phyloP scores from a whole-genome alignment of 352 stramenopile genomes.

The Globisporangium rhizosaccharum region DNA sequence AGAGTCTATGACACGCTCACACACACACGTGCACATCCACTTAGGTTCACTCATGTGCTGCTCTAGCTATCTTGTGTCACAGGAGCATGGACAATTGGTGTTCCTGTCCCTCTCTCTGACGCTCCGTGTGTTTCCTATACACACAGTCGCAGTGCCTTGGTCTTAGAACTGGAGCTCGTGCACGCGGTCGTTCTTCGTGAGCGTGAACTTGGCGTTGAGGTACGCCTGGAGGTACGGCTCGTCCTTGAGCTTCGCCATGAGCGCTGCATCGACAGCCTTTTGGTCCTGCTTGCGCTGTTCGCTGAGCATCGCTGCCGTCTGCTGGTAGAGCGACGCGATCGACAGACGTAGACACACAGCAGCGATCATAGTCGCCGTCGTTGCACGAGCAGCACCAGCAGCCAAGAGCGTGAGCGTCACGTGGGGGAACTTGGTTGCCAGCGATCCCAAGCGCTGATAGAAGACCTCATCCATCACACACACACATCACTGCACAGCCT shows the following conservation, averaged over 20 bases:
- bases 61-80: too few species aligned
- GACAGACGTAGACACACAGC: conserved; percentile 10
- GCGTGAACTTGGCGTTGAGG: conserved; percentile 97
- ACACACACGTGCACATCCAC: background rate
- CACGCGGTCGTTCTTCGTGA: conserved; percentile 96
- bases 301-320: conserved; percentile 70
- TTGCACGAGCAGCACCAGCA: conserved; percentile 19
- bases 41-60: background rate
- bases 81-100: too few species aligned
- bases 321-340: background rate
- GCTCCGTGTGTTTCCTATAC: too few species aligned
- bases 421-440: conserved; percentile 80
- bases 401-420: conserved; percentile 17
- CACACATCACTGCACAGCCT: background rate
- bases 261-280: conserved; percentile 94
- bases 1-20: background rate
- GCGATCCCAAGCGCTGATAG: conserved; percentile 89
- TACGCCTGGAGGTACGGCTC: conserved; percentile 97
- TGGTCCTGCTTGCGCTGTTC: conserved; percentile 98
- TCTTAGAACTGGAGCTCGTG: conserved; percentile 99
- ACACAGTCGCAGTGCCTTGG: too few species aligned
- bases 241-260: conserved; percentile 82
- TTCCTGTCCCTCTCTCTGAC: too few species aligned
- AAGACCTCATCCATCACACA: conserved; percentile 1
- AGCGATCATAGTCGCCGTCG: conserved; percentile 17